Evolutionary conservation across 2,329 filamentous ascomycete genomes (phyloP), one percentile per base, ranked within the genome.

Genomic region (Dothideomycetes sp.): DNA sequence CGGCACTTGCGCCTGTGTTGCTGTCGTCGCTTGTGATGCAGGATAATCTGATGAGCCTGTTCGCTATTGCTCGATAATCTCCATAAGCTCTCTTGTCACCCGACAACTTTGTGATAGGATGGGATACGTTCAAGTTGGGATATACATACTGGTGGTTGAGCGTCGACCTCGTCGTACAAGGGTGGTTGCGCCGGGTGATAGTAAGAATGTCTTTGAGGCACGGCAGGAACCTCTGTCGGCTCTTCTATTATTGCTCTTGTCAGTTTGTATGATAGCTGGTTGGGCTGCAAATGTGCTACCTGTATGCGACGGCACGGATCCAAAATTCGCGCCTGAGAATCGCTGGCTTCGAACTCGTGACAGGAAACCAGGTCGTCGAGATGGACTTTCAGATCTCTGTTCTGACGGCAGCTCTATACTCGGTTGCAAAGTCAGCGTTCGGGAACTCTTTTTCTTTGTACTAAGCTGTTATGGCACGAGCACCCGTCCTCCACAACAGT

Each of bases 341-440:
- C 40, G 40, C 20, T 42, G 40, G 16, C 40, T 42, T 32, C 40
- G 40, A 12, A 34, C 24, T 34, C 40, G 27, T 12, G 38, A 41
- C 5, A 42, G n/a, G n/a, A 42, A 42, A n/a, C 33, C 27, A 17
- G 40, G 25, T 20, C 40, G 40, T 19, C 29, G 37, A 27, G 29
- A 24, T 27, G 29, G 29, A 23, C 20, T 40, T 12, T 16, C 20
- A 27, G 29, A 15, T 15, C 16, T 10, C 15, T 7, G 10, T 16
- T 40, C 37, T 20, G 37, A 9, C 15, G 28, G 11, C 16, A 27
- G 10, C 17, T 40, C 37, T 40, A 16, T 27, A 25, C 27, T 32
- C 12, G 7, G 12, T 24, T 12, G 12, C 23, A 7, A 24, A 24
- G 12, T 7, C 7, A 24, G 23, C 7, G 7, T 7, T 24, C 23